Evolutionary conservation across 352 stramenopile species (phyloP), one percentile per base, ranked within the genome.

Genomic region (Pythium rhizo-oryzae): DNA sequence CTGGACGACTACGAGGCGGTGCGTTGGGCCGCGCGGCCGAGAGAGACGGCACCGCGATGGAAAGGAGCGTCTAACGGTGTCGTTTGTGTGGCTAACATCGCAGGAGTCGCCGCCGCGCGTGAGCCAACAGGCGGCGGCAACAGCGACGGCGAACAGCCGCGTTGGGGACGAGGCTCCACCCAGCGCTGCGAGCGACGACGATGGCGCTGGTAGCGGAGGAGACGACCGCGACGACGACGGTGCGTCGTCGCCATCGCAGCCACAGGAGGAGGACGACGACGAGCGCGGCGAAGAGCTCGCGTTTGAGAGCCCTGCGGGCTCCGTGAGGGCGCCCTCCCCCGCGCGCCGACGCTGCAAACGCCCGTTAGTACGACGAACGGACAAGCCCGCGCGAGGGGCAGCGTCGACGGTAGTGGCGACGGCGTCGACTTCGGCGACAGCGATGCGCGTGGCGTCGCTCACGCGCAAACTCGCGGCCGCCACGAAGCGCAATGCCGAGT

Each of bases 401-500:
- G 28, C 28, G 6, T 6, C 28, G 28, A 6, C 28, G 28, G 28
- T 33, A 33, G 28, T 33, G 28, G 28, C 28, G 28, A 33, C 6
- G 28, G 28, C 3, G 3, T 33, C 28, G 28, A 33, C 28, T 33
- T 33, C 28, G 28, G 28, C 28, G 16, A 37, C 28, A 6, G 28
- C 28, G 16, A 37, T 24, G 23, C n/a, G 25, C 2, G 66, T 69
- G 2, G 67, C 67, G n/a, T 37, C 44, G 30, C 75, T 89, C 15
- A 72, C 50, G 15, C 74, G 80, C 24, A 79, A 88, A 30, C 64
- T 91, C 12, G 70, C 62, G 12, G 72, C 80, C 28, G 73, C 73
- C 16, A 79, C 81, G 50, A 88, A 84, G 59, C 37, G 72, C 21
- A 88, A 83, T 15, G 33, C 64, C 4, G 81, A 89, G 47, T 60